Percentiles rank a stretch among this genome's conserved stretches.
These are phyloP conservation scores for Dioscorea alata DNA, from an alignment of 106 monocot species.

Conservation along the genomic window DNA sequence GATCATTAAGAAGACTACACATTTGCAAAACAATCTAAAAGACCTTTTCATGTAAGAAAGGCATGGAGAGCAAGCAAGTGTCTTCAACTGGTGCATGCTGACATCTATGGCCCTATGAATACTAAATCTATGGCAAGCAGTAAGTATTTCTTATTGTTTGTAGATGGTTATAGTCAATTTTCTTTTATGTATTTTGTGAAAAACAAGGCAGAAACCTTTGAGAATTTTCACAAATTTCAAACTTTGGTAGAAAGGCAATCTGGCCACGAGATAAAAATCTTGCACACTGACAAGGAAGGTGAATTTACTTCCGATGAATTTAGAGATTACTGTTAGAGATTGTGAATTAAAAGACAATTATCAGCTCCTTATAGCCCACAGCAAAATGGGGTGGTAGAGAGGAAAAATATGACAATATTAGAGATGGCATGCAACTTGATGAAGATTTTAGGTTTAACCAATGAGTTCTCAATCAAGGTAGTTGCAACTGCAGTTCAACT, in stretches of 20 bases:
- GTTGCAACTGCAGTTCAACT: too few species aligned
- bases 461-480: too few species aligned
- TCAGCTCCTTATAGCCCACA: background rate
- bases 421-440: too few species aligned
- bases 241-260: background rate
- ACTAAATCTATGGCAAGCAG: background rate
- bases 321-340: background rate
- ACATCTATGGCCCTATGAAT: background rate
- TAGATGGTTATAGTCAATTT: background rate
- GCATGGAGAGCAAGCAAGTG: background rate
- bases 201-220: background rate
- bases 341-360: background rate
- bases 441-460: too few species aligned
- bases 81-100: background rate
- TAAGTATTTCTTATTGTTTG: background rate
- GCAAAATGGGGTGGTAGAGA: background rate
- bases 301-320: background rate
- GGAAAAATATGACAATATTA: too few species aligned
- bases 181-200: background rate
- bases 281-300: background rate
- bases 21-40: background rate
- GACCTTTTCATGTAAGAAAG: background rate
- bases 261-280: background rate
- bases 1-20: background rate
- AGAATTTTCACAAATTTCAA: background rate